Conservation (phyloP, 106 monocot genomes). For the Apostasia ramifera region DNA sequence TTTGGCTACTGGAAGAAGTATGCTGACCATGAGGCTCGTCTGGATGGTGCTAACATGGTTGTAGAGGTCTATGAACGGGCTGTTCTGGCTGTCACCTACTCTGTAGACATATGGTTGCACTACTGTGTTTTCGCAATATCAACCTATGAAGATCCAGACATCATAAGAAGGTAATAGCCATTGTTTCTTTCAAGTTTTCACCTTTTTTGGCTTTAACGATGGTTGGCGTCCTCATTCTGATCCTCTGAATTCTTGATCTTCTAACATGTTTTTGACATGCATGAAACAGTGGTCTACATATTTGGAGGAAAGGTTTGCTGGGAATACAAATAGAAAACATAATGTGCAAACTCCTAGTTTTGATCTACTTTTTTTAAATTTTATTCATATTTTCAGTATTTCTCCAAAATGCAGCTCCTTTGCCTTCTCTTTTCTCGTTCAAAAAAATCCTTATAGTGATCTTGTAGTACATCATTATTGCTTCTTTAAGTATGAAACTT, state of each 20-base stretch:
- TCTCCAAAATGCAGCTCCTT: slow-evolving; percentile 16
- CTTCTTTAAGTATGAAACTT: slow-evolving; percentile 31
- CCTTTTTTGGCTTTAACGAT: not conserved
- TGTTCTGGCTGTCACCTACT: slow-evolving; percentile 89
- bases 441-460: slow-evolving; percentile 28
- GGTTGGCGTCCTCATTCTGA: not conserved
- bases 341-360: slow-evolving; percentile 25
- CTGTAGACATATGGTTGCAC: slow-evolving; percentile 97
- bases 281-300: slow-evolving; percentile 35
- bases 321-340: slow-evolving; percentile 31
- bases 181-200: not conserved
- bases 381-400: slow-evolving; percentile 9
- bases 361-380: not conserved
- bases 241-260: slow-evolving; percentile 10
- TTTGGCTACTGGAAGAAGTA: slow-evolving; percentile 99
- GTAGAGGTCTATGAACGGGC: slow-evolving; percentile 92
- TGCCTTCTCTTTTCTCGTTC: slow-evolving; percentile 9
- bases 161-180: slow-evolving; percentile 70
- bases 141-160: slow-evolving; percentile 80
- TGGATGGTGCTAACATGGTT: slow-evolving; percentile 62
- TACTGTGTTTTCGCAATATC: slow-evolving; percentile 89
- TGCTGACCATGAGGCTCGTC: slow-evolving; percentile 86
- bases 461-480: slow-evolving; percentile 30
- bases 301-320: slow-evolving; percentile 52
- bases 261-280: slow-evolving; percentile 42